A percentile compares a stretch with the other conserved stretches of the same genome.
These are phyloP conservation scores for Jackrogersella minutella DNA, from an alignment of 495 filamentous ascomycete species.

Conservation along the genomic window DNA sequence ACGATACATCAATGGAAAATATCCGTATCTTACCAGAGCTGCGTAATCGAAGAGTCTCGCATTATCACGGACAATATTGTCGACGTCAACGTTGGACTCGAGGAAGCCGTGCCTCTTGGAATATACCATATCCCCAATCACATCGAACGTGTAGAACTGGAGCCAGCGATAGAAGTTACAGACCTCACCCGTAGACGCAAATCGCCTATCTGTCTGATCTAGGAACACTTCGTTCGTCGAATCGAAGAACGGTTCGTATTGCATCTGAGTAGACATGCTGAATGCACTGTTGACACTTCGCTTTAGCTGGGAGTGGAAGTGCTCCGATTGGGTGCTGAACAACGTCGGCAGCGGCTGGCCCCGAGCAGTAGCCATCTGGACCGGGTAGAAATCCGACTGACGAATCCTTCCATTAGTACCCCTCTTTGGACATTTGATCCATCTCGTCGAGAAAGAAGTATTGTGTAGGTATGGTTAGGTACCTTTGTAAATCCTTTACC, in stretches of 20 bases:
- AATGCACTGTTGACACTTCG: conserved; percentile 56
- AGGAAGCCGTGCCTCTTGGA: conserved; percentile 63
- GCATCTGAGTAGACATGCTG: conserved; percentile 61
- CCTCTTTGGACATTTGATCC: neutral
- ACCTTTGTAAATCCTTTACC: conserved; percentile 39
- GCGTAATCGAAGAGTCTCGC: conserved; percentile 52
- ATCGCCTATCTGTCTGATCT: conserved; percentile 42
- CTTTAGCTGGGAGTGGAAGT: conserved; percentile 40
- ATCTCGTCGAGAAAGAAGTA: neutral
- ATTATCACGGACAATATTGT: conserved; percentile 55
- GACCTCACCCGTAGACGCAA: conserved; percentile 42
- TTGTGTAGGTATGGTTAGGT: neutral
- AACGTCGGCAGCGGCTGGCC: conserved; percentile 36
- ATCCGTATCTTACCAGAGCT: conserved; percentile 60
- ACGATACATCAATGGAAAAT: conserved; percentile 47
- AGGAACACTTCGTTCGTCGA: conserved; percentile 62
- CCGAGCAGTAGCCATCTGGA: conserved; percentile 37
- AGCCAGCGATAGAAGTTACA: conserved; percentile 63
- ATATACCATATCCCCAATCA: conserved; percentile 65
- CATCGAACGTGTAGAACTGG: conserved; percentile 68
- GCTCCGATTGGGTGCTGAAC: conserved; percentile 44
- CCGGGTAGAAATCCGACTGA: conserved; percentile 44
- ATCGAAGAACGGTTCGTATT: conserved; percentile 65
- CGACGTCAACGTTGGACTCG: conserved; percentile 59
- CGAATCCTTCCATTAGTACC: neutral